phyloP scores from a whole-genome alignment of 169 alveolate genomes.

The Cryptosporidium felis region DNA sequence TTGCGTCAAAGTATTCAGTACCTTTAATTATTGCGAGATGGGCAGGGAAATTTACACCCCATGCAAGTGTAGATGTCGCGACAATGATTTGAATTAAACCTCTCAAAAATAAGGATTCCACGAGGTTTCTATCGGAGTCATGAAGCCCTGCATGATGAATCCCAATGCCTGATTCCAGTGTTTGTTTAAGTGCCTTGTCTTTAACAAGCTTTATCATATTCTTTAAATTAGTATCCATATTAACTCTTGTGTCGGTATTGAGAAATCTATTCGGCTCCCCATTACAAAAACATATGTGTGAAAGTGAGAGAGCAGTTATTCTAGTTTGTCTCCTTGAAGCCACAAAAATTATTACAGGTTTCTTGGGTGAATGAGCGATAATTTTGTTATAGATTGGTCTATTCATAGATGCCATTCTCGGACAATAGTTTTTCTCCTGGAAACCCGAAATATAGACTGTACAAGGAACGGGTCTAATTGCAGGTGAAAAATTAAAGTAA shows the following conservation, averaged over 20 bases:
- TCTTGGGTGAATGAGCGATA: constrained; percentile 88
- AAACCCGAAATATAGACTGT: constrained; percentile 91
- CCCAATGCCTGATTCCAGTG: constrained; percentile 94
- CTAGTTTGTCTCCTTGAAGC: constrained; percentile 97
- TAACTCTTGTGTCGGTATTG: constrained; percentile 6
- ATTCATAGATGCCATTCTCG: constrained; percentile 97
- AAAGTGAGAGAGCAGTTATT: constrained; percentile 93
- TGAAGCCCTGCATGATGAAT: constrained; percentile 98
- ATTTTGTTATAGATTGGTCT: constrained; percentile 93
- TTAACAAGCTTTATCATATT: constrained; percentile 71
- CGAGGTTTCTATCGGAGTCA: constrained; percentile 94
- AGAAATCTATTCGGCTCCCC: constrained; percentile 74
- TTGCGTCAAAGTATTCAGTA: constrained; percentile 92
- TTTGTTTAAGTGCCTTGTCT: constrained; percentile 88
- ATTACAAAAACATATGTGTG: constrained; percentile 77
- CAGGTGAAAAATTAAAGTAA: constrained; percentile 97
- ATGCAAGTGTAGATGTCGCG: constrained; percentile 98
- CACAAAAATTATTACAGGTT: constrained; percentile 96
- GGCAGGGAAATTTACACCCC: constrained; percentile 99
- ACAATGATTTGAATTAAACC: constrained; percentile 93
- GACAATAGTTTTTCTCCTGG: constrained; percentile 93
- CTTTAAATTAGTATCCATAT: neutral
- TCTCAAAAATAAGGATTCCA: constrained; percentile 92
- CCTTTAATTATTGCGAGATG: constrained; percentile 97
- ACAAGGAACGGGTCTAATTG: constrained; percentile 98